Percentiles rank a stretch among this genome's conserved stretches.
phyloP scores from a whole-genome alignment of 345 rosid species.

The Mallotus nudiflorus region DNA sequence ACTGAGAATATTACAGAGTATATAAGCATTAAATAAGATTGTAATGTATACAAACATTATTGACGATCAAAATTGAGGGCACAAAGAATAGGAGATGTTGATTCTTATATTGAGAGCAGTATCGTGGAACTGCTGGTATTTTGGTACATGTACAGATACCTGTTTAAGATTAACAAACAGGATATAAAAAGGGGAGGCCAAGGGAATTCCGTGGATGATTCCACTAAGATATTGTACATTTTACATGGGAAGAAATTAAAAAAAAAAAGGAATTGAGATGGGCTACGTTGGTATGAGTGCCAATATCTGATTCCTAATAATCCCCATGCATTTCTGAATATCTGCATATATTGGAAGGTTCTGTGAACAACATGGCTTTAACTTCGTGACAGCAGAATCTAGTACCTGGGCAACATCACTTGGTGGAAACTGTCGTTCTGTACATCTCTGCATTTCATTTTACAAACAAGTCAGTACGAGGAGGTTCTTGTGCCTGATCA shows the following conservation, averaged over 20 bases:
- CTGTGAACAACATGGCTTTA: constrained; percentile 73
- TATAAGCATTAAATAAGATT: too few relatives aligned
- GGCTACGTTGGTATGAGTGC: constrained; percentile 36
- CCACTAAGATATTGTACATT: constrained; percentile 12
- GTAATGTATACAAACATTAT: too few relatives aligned
- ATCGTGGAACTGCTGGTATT: background rate
- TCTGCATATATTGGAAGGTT: constrained; percentile 79
- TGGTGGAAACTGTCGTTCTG: constrained; percentile 80
- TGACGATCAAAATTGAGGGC: background rate
- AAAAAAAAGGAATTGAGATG: background rate
- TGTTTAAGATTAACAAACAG: background rate
- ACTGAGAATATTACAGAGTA: too few relatives aligned
- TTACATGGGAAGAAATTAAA: background rate
- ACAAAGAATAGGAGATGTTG: background rate
- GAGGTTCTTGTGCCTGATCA: background rate
- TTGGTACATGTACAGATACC: constrained; percentile 3
- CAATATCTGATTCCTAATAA: constrained; percentile 58
- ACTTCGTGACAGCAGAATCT: constrained; percentile 68
- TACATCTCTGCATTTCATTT: constrained; percentile 65
- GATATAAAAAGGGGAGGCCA: background rate
- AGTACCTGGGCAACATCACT: constrained; percentile 76
- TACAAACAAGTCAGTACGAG: constrained; percentile 4
- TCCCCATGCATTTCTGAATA: constrained; percentile 89
- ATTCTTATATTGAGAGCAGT: background rate
- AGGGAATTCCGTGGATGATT: background rate